phyloP scores from a whole-genome alignment of 495 filamentous ascomycete species.

The Penicillium bialowiezense region DNA sequence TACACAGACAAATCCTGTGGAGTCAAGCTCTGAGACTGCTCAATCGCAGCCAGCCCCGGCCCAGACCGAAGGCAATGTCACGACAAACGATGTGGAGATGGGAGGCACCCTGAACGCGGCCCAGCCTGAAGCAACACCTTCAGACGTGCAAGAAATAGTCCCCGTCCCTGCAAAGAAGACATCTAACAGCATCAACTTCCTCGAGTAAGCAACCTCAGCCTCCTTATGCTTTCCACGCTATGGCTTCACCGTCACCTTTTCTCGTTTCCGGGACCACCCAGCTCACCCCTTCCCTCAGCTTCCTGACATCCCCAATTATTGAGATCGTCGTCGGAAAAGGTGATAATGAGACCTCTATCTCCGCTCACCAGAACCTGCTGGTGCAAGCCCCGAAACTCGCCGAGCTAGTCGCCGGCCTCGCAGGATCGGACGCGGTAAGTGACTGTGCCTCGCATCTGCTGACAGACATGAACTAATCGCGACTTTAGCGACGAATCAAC shows the following conservation, averaged over 20 bases:
- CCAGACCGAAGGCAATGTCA: too few species aligned
- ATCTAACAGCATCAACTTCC: slow-evolving; percentile 20
- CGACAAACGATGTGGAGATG: slow-evolving; percentile 31
- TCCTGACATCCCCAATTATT: slow-evolving; percentile 74
- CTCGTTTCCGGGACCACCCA: background rate
- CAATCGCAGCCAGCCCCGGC: background rate
- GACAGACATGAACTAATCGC: too few species aligned
- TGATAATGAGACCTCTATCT: slow-evolving; percentile 58
- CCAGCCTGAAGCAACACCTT: slow-evolving; percentile 5
- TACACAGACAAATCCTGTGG: background rate
- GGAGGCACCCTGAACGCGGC: slow-evolving; percentile 10
- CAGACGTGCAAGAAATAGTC: slow-evolving; percentile 19
- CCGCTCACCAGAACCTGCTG: slow-evolving; percentile 77
- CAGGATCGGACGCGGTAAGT: too few species aligned
- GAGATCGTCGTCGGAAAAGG: slow-evolving; percentile 69
- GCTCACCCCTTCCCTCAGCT: slow-evolving; percentile 23
- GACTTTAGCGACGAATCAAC: slow-evolving; percentile 57
- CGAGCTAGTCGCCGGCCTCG: too few species aligned
- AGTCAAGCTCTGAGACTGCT: slow-evolving; percentile 5
- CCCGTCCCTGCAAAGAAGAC: slow-evolving; percentile 24
- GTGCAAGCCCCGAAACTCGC: slow-evolving; percentile 69
- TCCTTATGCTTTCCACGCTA: background rate
- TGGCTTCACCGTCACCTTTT: background rate
- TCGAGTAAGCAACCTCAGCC: slow-evolving; percentile 28
- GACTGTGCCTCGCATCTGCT: too few species aligned